Base-by-base conservation (phyloP, 2,329 filamentous ascomycete genomes). In the Colletotrichum shisoi region DNA sequence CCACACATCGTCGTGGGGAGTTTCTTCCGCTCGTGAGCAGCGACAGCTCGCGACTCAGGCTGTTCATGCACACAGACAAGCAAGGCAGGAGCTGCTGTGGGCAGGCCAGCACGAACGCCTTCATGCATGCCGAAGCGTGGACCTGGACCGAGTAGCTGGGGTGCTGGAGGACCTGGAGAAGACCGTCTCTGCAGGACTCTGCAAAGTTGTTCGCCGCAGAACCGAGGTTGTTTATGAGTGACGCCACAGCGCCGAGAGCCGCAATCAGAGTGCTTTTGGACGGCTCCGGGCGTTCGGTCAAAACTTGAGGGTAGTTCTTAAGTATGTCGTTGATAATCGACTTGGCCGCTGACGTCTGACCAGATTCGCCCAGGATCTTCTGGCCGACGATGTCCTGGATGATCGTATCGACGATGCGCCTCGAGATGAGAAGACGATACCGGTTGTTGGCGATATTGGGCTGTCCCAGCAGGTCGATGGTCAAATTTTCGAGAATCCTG, bases 91-190 rank as follows among this genome's bases (percentile, higher is more conserved):
- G 86, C 75, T 98, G 94, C 71, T 96, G 92, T 4, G 95, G 95
- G 72, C 93, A 97, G 15, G 93, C 93, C 49, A 97, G 83, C 0
- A 96, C 92, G 74, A 98, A 95, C 0, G 86, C 88, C 72, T 94
- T 93, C 72, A 98, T 82, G 74, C 93, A 97, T 68, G 91, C 87
- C 4, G 95, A 92, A 1, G 93, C 90, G 73, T 95, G 91, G 3
- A 98, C 89, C 75, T 99, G 95, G 2, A 99, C 95, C 4, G 93
- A 95, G 77, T 98, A 98, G 78, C 93, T 97, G 0, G 94, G 93
- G 77, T 99, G 95, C 72, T 96, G 92, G 31, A 98, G 82, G 6
- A 97, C 92, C 76, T 97, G 93, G 45, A 98, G 82, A 39, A 99
- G 81, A 4, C 91, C 91, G 76, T 99, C 95, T 57, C 94, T 87